Base-by-base conservation (phyloP, 2,329 filamentous ascomycete genomes). In the Xylaria hypoxylon region DNA sequence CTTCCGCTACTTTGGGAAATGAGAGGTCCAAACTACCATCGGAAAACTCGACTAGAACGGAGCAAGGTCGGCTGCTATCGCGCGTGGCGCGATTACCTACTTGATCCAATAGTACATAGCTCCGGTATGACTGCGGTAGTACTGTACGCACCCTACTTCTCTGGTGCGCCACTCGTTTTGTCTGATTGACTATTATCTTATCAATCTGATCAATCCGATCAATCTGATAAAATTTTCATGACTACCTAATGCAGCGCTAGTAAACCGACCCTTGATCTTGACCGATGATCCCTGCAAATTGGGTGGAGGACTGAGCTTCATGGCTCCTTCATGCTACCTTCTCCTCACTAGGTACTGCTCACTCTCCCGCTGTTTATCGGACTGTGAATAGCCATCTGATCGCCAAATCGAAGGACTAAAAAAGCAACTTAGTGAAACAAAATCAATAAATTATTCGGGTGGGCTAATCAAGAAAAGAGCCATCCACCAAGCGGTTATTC, bases 181-280 rank as follows among this genome's bases (percentile, higher is more conserved):
- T 68, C 56, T 58, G 67, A 67, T 65, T 59, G 31, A 26, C 11
- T 15, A 64, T 66, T 66, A 69, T 69, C 67, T 69, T 69, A 69
- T 72, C 70, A 62, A 59, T 65, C 64, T 51, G 64, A 66, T 66
- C 62, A 44, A 60, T 60, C 45, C 22, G 62, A 64, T 64, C 59
- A 70, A 71, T 72, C 70, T 65, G 69, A 72, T 72, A 66, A 70
- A 68, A 71, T 61, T 70, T 71, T 70, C 64, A 50, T 57, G 19
- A 2, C 17, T 57, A 28, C 56, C 64, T 64, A 58, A 57, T 59
- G 62, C 62, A 55, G 42, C 59, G 62, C 47, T 56, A 59, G 45
- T 38, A 48, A 45, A 26, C 47, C n/a, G 26, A 28, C n/a, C 38
- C 17, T 47, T 28, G n/a, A 42, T 24, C 42, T 57, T 7, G 13